Base-by-base conservation (phyloP, 73 alveolate species). In the Paramecium caudatum region DNA sequence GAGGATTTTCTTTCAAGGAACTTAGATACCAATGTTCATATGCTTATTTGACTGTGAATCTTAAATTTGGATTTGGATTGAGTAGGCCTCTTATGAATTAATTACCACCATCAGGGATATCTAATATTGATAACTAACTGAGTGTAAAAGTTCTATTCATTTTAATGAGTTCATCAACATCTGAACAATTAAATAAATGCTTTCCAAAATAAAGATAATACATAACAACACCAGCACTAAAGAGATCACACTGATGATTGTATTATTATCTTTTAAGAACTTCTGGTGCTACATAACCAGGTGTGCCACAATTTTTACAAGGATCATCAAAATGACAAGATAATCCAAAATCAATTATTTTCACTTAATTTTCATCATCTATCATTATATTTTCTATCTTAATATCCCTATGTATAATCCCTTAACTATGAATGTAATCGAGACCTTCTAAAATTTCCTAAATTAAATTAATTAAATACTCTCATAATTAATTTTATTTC, bases 311-410 rank as follows among this genome's bases (percentile, higher is more conserved):
- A 55, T 21, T 55, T 27, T 19, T 55, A 27, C 46, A 27, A 23
- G 80, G 30, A 27, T 55, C 80, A 0, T 27, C 2, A 21, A 55
- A 55, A 10, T 23, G 80, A 6, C 80, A 55, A 2, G 88, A 32
- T 74, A 74, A 43, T 41, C 88, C 88, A 45, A 39, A 74, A 74
- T 74, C 88, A 5, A 74, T 74, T 1, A 74, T 74, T 23, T 74
- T 37, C 5, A 74, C 12, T 74, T 41, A 21, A 41, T 74, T 36
- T 5, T 74, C 88, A 13, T 65, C 47, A 65, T 65, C 83, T n/a
- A 65, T 33, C 39, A 74, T 21, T 4, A 74, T 43, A 74, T 74
- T 74, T 39, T 74, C 88, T 1, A 74, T 12, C 43, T 74, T 74
- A 16, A 74, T 15, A 43, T 74, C 88, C 32, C 68, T 16, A 41